Evolutionary conservation across 148 eudicot species (phyloP).

Genomic region (Rhododendron ferrugineum): DNA sequence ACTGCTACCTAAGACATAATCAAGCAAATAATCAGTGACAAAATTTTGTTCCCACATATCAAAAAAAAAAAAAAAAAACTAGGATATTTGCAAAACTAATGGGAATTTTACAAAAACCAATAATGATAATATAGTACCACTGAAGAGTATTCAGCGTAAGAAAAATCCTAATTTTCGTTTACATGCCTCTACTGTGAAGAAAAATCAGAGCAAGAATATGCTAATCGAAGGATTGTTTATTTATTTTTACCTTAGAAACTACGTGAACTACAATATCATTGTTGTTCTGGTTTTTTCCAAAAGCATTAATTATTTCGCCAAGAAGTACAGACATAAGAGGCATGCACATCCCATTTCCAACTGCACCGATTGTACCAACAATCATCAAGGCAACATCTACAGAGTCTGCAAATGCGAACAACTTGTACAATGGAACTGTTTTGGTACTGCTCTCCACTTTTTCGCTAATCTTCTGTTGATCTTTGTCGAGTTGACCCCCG

Average conservation of each 20-base stretch:
- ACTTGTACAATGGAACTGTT: slow-evolving; percentile 42
- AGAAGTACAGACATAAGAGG: slow-evolving; percentile 39
- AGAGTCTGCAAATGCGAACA: slow-evolving; percentile 42
- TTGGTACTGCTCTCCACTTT: slow-evolving; percentile 6
- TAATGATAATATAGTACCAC: not conserved
- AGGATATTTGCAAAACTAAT: not conserved
- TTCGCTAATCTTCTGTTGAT: not conserved
- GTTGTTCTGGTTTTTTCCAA: slow-evolving; percentile 31
- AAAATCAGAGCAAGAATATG: not conserved
- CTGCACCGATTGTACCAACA: slow-evolving; percentile 36
- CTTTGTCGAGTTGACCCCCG: not conserved
- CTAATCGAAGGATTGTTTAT: not conserved
- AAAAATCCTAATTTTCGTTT: not conserved
- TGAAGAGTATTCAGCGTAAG: not conserved
- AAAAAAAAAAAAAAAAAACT: not conserved
- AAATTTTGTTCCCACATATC: not conserved
- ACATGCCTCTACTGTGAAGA: not conserved
- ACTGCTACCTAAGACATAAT: not conserved
- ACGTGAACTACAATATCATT: not conserved
- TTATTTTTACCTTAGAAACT: slow-evolving; percentile 2
- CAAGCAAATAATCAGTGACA: not conserved
- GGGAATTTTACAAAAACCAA: not conserved
- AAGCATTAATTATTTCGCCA: slow-evolving; percentile 33
- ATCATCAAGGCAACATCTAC: slow-evolving; percentile 33
- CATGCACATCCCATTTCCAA: slow-evolving; percentile 34